Evolutionary conservation across 768 basidiomycete species (phyloP).

Genomic region (Neoboletus magnificus): DNA sequence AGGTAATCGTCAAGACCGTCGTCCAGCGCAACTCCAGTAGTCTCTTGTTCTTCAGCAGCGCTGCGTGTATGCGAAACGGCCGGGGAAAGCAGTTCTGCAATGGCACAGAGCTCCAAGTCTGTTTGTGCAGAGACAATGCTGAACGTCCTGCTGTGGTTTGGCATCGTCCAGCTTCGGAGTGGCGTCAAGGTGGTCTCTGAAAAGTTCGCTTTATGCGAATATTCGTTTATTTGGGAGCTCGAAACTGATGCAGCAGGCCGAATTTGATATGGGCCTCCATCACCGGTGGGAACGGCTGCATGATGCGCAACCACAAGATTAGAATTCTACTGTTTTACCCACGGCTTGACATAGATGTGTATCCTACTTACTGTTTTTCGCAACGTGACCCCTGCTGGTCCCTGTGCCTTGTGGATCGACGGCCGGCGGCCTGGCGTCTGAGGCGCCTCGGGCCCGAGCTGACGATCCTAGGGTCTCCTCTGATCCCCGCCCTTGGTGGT

Average conservation of each 20-base stretch:
- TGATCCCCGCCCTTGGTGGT: constrained; percentile 32
- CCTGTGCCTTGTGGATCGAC: constrained; percentile 28
- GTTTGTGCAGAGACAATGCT: constrained; percentile 48
- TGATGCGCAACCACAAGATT: constrained; percentile 16
- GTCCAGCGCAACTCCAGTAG: constrained; percentile 21
- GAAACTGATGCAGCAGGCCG: constrained; percentile 8
- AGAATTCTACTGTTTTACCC: constrained; percentile 26
- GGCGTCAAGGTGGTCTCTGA: constrained; percentile 27
- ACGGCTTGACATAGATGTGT: constrained; percentile 12
- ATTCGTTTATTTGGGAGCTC: constrained; percentile 11
- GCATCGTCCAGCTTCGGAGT: constrained; percentile 17
- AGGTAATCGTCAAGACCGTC: constrained; percentile 28
- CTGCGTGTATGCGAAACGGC: constrained; percentile 24
- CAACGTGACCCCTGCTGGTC: constrained; percentile 17
- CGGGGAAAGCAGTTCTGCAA: constrained; percentile 46
- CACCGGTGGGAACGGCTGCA: constrained; percentile 21
- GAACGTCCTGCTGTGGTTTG: constrained; percentile 31
- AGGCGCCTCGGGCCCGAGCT: constrained; percentile 60
- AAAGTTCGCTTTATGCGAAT: constrained; percentile 23
- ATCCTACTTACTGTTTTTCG: constrained; percentile 29
- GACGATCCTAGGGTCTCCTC: constrained; percentile 33
- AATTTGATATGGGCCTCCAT: constrained; percentile 16
- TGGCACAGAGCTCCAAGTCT: constrained; percentile 49
- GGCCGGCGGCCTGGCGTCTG: constrained; percentile 50
- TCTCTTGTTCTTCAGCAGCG: constrained; percentile 27